phyloP scores from a whole-genome alignment of 345 rosid species.

The Hevea brasiliensis region DNA sequence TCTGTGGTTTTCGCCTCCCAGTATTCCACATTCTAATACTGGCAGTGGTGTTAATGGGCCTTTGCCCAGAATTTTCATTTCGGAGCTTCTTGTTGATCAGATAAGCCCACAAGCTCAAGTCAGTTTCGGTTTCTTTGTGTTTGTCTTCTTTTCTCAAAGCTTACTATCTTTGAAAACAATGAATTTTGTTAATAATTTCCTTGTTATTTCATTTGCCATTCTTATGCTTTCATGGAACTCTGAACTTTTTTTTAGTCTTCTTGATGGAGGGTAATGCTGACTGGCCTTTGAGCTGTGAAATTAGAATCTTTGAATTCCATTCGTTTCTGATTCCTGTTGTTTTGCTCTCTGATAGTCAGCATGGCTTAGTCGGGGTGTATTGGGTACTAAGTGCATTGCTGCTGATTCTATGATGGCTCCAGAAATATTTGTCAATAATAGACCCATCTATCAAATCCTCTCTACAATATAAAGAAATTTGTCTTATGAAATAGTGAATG shows the following conservation, averaged over 20 bases:
- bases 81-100: conserved; percentile 86
- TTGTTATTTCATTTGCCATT: neutral
- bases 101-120: conserved; percentile 80
- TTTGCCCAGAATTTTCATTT: conserved; percentile 80
- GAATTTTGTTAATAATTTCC: no score
- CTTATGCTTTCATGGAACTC: neutral
- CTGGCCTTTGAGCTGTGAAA: neutral
- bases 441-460: neutral
- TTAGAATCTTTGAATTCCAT: neutral
- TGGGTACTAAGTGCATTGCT: no score
- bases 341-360: no score
- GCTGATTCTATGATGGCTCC: neutral
- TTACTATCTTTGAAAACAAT: neutral
- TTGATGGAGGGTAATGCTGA: neutral
- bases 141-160: neutral
- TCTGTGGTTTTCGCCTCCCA: conserved; percentile 91
- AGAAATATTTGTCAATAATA: neutral
- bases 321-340: neutral
- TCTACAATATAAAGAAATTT: neutral
- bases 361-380: no score
- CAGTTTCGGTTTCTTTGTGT: neutral
- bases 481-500: neutral
- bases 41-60: conserved; percentile 73
- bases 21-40: conserved; percentile 28
- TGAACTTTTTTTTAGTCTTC: neutral